Base-by-base conservation (phyloP, 441 rosid species). In the Brassica hybrid region DNA sequence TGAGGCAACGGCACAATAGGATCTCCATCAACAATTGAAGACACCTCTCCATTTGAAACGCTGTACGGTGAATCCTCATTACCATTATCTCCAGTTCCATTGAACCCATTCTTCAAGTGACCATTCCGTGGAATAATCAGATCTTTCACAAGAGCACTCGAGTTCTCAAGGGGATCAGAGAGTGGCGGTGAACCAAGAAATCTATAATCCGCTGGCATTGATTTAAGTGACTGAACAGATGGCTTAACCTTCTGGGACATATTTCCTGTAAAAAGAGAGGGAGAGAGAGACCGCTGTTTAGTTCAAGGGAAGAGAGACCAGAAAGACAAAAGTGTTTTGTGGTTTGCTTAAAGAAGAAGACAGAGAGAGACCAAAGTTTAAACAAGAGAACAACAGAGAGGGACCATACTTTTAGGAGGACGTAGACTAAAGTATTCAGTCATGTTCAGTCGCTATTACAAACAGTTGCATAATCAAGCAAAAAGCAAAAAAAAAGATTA, bases 61-160 rank as follows among this genome's bases (percentile, higher is more conserved):
- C 80, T 36, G 71, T 94, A 91, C 34, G 98, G 98, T 1, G 98
- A 94, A 73, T 91, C 96, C 72, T 86, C 94, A 77, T 69, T 71
- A 71, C 12, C 67, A 71, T 5, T 59, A 59, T 59, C 65, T 50
- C 9, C 10, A 14, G 62, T 79, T 72, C 69, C 78, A 64, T 75
- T 85, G 69, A 68, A 81, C 63, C 67, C 85, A 25, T 65, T 77
- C 61, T 72, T 76, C 10, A 80, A 50, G 62, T 76, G 74, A 43
- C 80, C 83, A 69, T 81, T 81, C 65, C 76, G 84, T 71, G 86
- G 77, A 73, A 80, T 27, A 27, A 27, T 27, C 32, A 27, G 32
- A 27, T 27, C 32, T 27, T 27, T 27, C 32, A 27, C 32, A 27
- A 27, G 32, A 27, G 32, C 32, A 27, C 32, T 27, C 32, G 76